Evolutionary conservation across 495 filamentous ascomycete genomes (phyloP), one percentile per base, ranked within the genome.

Genomic region (Penicillium manginii): DNA sequence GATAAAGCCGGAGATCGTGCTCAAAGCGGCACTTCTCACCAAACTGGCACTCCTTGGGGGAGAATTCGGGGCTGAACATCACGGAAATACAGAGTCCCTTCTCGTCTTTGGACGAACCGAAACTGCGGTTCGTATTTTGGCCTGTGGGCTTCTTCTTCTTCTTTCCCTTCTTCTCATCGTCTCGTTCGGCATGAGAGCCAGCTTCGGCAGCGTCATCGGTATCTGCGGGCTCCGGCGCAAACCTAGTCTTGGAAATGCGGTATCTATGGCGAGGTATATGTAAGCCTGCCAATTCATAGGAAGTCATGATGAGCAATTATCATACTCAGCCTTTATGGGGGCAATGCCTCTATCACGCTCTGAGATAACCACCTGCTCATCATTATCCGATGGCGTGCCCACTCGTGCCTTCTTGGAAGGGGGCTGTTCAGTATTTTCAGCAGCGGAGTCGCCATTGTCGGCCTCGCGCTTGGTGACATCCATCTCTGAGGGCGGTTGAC

Each of bases 41-140:
- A 68, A 87, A 93, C 43, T 75, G 80, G 68, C 96, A 97, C 35
- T 78, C 74, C 18, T 54, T 65, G 3, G 88, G 91, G 3, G 87
- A 91, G 65, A 93, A 94, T 69, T 97, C 92, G 21, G 86, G 79
- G 26, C 69, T 79, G 61, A 79, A 82, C 8, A 80, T 81, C 55
- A 88, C 78, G 35, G 83, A 91, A 50, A 84, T 82, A 74, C 94
- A 98, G 4, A 98, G 81, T 39, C 84, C 84, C 32, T 93, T 78
- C 11, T 81, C 83, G 71, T 98, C 94, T 43, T 84, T 82, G 17
- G 90, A 92, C 42, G 72, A 84, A 43, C 92, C 93, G 67, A 96
- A 98, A n/a, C 82, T 84, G 51, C 94, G 85, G 60, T 82, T 85
- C 59, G 85, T 92, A 67, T 98, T 98, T 70, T 97, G 94, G 26